Conservation (phyloP, 208 protist species). For the Acanthamoeba triangularis region DNA sequence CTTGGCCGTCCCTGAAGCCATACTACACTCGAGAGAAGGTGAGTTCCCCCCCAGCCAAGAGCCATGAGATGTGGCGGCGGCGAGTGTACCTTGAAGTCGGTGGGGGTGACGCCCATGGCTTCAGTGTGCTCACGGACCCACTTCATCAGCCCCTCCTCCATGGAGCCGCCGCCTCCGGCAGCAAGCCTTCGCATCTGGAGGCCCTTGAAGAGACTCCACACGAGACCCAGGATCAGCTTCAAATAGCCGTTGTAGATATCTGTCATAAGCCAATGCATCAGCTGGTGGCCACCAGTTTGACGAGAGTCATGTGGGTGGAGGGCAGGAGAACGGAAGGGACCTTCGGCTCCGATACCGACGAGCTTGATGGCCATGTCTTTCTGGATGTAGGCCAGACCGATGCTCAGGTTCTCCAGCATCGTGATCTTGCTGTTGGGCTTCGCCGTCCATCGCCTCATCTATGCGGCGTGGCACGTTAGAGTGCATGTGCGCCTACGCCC, state of each 20-base stretch:
- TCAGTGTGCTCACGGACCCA: background rate
- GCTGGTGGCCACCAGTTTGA: too few relatives aligned
- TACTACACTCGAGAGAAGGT: background rate
- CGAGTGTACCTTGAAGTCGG: background rate
- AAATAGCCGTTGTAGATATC: background rate
- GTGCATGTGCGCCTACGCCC: too few relatives aligned
- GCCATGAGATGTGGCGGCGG: background rate
- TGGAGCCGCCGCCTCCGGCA: background rate
- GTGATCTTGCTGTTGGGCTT: constrained; percentile 14
- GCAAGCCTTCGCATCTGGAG: background rate
- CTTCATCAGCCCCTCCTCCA: background rate
- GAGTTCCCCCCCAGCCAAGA: too few relatives aligned
- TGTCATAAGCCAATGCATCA: background rate
- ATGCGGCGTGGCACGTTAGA: too few relatives aligned
- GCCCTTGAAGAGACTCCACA: constrained; percentile 9
- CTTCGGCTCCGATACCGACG: background rate
- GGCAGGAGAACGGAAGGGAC: background rate
- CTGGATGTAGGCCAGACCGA: background rate
- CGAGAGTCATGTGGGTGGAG: background rate
- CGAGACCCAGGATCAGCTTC: background rate
- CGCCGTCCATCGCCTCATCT: background rate
- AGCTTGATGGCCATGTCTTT: constrained; percentile 18
- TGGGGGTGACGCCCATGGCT: background rate
- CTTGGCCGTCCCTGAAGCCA: background rate
- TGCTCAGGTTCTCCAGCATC: constrained; percentile 32